A percentile compares a stretch with the other conserved stretches of the same genome.
phyloP scores from a whole-genome alignment of 768 basidiomycete species.

The Pisolithus albus region DNA sequence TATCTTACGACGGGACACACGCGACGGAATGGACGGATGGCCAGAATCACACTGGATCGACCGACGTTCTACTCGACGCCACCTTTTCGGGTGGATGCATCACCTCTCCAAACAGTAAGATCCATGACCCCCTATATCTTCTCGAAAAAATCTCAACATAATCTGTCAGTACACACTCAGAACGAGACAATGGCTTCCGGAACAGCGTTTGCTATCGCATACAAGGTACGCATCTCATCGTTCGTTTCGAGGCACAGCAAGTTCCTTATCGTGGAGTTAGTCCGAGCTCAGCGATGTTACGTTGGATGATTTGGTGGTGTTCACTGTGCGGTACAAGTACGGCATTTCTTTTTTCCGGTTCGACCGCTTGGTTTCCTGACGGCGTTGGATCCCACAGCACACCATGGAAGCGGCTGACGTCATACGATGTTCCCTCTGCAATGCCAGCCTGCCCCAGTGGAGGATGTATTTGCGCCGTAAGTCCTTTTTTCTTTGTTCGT shows the following conservation, averaged over 20 bases:
- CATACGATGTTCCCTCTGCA: constrained; percentile 41
- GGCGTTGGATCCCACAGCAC: constrained; percentile 28
- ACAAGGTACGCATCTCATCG: constrained; percentile 29
- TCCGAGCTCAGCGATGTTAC: constrained; percentile 43
- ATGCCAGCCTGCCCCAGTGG: constrained; percentile 44
- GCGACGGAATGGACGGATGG: constrained; percentile 44
- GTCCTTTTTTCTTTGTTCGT: constrained; percentile 8
- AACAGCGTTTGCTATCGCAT: constrained; percentile 51
- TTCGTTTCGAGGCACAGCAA: background rate
- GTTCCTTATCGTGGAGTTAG: constrained; percentile 16
- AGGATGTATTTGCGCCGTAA: constrained; percentile 47
- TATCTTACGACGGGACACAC: constrained; percentile 36
- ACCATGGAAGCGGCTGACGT: constrained; percentile 44
- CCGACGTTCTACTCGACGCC: constrained; percentile 13
- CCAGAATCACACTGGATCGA: constrained; percentile 35
- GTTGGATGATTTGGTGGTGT: constrained; percentile 44
- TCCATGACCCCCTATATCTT: background rate
- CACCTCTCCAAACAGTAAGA: constrained; percentile 42
- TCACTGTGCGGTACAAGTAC: constrained; percentile 44
- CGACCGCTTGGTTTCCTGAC: background rate
- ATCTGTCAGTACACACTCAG: constrained; percentile 42
- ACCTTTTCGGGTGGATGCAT: constrained; percentile 31
- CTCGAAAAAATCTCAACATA: background rate
- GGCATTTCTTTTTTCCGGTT: constrained; percentile 4
- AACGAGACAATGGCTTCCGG: constrained; percentile 47